phyloP scores from a whole-genome alignment of 108 stramenopile species.

The Aurantiochytrium sp. region DNA sequence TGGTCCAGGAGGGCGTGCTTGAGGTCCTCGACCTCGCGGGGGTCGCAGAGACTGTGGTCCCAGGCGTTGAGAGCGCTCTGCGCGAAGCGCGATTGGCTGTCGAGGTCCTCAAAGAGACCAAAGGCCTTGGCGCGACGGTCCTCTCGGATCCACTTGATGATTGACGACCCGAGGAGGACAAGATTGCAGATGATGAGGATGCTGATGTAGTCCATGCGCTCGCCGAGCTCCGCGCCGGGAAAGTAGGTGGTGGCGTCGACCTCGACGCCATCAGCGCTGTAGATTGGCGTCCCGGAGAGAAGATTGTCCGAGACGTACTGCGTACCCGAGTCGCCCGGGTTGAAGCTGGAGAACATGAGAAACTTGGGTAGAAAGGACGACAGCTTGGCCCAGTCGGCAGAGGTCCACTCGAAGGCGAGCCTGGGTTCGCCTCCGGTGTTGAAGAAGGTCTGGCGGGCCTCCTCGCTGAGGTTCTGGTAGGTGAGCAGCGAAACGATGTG shows the following conservation, averaged over 20 bases:
- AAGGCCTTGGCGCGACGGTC: slow-evolving; percentile 1
- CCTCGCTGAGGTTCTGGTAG: neutral
- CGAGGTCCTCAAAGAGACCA: slow-evolving; percentile 31
- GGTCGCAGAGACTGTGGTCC: neutral
- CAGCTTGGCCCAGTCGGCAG: neutral
- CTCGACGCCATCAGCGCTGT: neutral
- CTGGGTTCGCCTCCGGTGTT: neutral
- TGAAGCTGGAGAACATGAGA: neutral
- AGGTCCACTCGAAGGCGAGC: neutral
- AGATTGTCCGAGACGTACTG: neutral
- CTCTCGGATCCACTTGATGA: neutral
- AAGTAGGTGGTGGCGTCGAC: neutral
- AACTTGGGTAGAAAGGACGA: neutral
- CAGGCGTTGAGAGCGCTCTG: slow-evolving; percentile 13
- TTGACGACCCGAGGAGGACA: neutral
- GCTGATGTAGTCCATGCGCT: slow-evolving; percentile 26
- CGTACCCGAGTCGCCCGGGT: neutral
- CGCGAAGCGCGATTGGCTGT: neutral
- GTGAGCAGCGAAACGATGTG: neutral
- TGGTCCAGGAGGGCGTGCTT: slow-evolving; percentile 21
- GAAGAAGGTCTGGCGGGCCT: neutral
- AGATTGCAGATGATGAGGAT: neutral
- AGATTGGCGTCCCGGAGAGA: neutral
- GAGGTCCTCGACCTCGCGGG: neutral
- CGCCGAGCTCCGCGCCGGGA: neutral